A percentile compares a stretch with the other conserved stretches of the same genome.
Evolutionary conservation across 108 stramenopile species (phyloP).

Genomic region (Pseudonitzschia multiseries): DNA sequence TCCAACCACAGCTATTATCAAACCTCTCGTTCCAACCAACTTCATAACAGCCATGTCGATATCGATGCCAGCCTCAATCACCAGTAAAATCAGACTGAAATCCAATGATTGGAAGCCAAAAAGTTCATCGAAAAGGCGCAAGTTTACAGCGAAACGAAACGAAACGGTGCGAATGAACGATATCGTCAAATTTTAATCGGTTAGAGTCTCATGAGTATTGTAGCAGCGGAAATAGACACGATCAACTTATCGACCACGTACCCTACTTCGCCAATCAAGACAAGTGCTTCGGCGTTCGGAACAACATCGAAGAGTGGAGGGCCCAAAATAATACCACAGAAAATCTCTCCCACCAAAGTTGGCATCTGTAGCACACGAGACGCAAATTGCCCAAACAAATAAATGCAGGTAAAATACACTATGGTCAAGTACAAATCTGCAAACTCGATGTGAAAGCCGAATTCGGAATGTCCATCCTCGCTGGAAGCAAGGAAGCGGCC

Average conservation of each 20-base stretch:
- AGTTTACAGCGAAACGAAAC: neutral
- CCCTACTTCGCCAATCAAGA: constrained; percentile 79
- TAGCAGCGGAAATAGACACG: too few relatives aligned
- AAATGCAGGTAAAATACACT: constrained; percentile 66
- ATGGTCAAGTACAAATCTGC: constrained; percentile 64
- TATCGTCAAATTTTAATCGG: too few relatives aligned
- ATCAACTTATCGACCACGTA: constrained; percentile 7
- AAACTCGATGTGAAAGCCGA: constrained; percentile 70
- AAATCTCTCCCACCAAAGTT: constrained; percentile 77
- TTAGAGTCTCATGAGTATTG: too few relatives aligned
- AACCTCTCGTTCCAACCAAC: constrained; percentile 72
- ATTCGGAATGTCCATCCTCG: constrained; percentile 27
- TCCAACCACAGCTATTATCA: constrained; percentile 76
- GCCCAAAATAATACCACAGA: constrained; percentile 72
- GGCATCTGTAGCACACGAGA: constrained; percentile 60
- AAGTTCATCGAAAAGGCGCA: neutral
- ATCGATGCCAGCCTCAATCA: constrained; percentile 82
- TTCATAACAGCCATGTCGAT: constrained; percentile 76
- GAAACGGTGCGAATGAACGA: neutral
- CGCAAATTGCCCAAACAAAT: constrained; percentile 52
- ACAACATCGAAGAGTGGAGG: constrained; percentile 60
- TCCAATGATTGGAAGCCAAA: neutral
- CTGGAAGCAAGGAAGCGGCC: neutral
- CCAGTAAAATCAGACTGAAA: constrained; percentile 59
- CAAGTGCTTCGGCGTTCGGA: constrained; percentile 68